Evolutionary conservation across 371 early-diverging fungal genomes (phyloP), one percentile per base, ranked within the genome.

Genomic region (Apophysomyces variabilis): DNA sequence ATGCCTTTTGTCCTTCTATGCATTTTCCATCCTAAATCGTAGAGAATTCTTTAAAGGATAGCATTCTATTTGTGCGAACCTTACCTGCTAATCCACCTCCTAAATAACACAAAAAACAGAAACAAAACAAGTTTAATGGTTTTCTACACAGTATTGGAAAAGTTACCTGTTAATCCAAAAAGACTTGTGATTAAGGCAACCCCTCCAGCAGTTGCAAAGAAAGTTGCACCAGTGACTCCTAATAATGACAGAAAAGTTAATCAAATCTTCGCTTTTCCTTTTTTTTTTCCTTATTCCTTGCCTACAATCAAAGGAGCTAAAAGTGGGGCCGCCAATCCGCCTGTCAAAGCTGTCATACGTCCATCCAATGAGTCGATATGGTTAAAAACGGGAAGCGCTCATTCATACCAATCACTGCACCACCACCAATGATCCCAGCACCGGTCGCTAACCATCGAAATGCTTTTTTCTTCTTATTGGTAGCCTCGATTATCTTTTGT

Each of bases 271-370:
- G 7, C 18, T 41, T 14, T 7, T 60, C 7, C 6, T 41, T 8
- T 41, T 41, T 41, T 4, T 41, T 11, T 11, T 11, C 13, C n/a
- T 9, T 43, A 21, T 13, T 36, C 11, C 26, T 32, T 65, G 64
- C 75, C 82, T 11, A 76, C 85, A 26, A 89, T 69, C 0, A 86
- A 68, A 39, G 86, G 85, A 6, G 86, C 88, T 26, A 90, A 76
- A 36, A 89, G 60, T 5, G 90, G 90, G 12, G 90, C 89, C 4
- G 90, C 90, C 46, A 90, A 64, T 26, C 90, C 90, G 21, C 90
- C 90, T 0, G 90, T 89, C 59, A 90, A 64, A 4, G 82, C 82
- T 79, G 60, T 57, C n/a, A 47, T 16, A 12, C 9, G 13, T 59
- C 36, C 14, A 26, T 26, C 32, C 32, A 26, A 26, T 26, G 32